Evolutionary conservation across 371 early-diverging fungal genomes (phyloP), one percentile per base, ranked within the genome.

Genomic region (Mortierella sp.): DNA sequence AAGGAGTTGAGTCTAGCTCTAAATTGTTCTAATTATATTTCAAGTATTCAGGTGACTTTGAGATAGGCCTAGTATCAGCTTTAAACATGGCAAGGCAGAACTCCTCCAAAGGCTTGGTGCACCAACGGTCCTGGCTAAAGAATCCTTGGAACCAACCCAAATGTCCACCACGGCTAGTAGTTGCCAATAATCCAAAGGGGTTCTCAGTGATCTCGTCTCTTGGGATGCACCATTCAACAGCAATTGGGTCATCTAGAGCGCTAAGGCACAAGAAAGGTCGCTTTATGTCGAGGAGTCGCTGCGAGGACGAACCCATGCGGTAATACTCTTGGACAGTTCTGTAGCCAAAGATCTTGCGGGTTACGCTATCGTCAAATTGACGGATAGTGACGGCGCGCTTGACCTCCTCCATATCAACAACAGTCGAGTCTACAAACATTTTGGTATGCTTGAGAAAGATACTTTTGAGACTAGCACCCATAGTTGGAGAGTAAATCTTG

Each of bases 191-290:
- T 37, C 96, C 88, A 81, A 93, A 87, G 19, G 95, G 95, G 75
- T 99, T 99, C 32, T 71, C 78, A 63, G 79, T 72, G 68, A 88
- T 86, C 75, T 93, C 93, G 45, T 93, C 89, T 32, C 84, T 86
- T 2, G 98, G 97, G 22, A 96, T 92, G n/a, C 90, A 85, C 54
- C 89, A 84, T 7, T 65, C 69, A 0, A 89, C 87, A 6, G 94
- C 90, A 68, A 99, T 91, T 7, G 98, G 98, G 82, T 99, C 99
- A 83, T 99, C 98, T 69, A 91, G 66, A 22, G 98, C 93, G 61
- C 92, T 94, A 31, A 96, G 85, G 68, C 95, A 94, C 17, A 97
- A 81, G 66, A 94, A 86, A 10, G 97, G 97, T 31, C 94, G 85
- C 13, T 89, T 84, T 19, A 95, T 93, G 47, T 89, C 85, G 10